Conservation (phyloP, 805 yeast species). For the Spathaspora arborariae region DNA sequence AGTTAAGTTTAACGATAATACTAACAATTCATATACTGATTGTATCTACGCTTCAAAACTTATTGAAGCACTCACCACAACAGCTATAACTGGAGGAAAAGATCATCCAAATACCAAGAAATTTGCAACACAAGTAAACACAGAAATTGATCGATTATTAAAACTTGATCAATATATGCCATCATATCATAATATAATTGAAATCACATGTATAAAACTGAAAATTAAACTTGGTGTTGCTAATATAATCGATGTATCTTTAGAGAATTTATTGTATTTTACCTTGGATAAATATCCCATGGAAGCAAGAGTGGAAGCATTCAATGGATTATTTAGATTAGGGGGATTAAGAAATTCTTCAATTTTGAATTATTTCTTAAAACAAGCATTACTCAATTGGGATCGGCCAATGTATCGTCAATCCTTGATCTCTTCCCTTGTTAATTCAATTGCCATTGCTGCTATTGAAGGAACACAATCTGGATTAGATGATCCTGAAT, state of each 20-base stretch:
- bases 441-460: constrained; percentile 56
- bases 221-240: constrained; percentile 56
- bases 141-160: constrained; percentile 70
- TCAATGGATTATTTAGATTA: constrained; percentile 60
- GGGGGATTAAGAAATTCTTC: constrained; percentile 74
- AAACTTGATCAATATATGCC: constrained; percentile 87
- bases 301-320: constrained; percentile 63
- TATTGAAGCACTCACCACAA: constrained; percentile 47
- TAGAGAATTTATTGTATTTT: constrained; percentile 52
- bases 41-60: constrained; percentile 59
- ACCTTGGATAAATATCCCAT: constrained; percentile 44
- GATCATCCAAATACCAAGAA: constrained; percentile 5
- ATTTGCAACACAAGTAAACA: constrained; percentile 32
- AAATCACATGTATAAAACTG: constrained; percentile 54
- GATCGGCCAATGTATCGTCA: constrained; percentile 47
- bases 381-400: constrained; percentile 51
- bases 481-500: constrained; percentile 63
- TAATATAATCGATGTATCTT: constrained; percentile 49
- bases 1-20: constrained; percentile 80
- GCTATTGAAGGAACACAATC: constrained; percentile 63
- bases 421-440: constrained; percentile 45
- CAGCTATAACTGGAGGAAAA: constrained; percentile 4
- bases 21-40: constrained; percentile 74
- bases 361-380: constrained; percentile 60
- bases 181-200: constrained; percentile 55